phyloP scores from a whole-genome alignment of 352 stramenopile species.

The Aphanomyces cochlioides region DNA sequence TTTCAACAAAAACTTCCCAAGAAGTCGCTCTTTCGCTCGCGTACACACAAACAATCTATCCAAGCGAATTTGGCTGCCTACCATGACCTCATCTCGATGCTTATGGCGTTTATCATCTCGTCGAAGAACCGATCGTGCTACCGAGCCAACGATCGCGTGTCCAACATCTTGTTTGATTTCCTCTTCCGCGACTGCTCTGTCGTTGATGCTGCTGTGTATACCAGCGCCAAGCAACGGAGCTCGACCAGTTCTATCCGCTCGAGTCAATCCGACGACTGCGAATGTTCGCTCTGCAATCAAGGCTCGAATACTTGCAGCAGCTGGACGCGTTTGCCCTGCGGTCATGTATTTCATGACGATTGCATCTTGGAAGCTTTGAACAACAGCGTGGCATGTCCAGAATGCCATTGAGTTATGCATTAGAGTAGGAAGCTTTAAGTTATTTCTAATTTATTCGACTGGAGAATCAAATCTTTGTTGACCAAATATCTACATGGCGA shows the following conservation, averaged over 20 bases:
- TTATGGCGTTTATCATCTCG: constrained; percentile 1
- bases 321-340: neutral
- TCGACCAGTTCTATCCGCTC: constrained; percentile 7
- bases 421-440: neutral
- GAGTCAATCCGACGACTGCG: neutral
- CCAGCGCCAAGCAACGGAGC: neutral
- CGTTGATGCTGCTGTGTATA: neutral
- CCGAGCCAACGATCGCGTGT: neutral
- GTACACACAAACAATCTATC: neutral
- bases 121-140: constrained; percentile 9
- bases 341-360: constrained; percentile 6
- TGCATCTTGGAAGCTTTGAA: constrained; percentile 4
- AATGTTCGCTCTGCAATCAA: constrained; percentile 4
- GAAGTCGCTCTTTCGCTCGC: neutral
- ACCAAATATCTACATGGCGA: too few species aligned
- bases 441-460: constrained; percentile 3
- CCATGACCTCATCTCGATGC: neutral
- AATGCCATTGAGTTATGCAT: neutral
- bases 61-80: neutral
- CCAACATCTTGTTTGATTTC: neutral
- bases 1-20: constrained; percentile 5
- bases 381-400: neutral
- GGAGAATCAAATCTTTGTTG: neutral
- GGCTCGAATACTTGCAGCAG: neutral
- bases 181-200: neutral